Evolutionary conservation across 345 rosid genomes (phyloP), one percentile per base, ranked within the genome.

Genomic region (Mallotus nudiflorus): DNA sequence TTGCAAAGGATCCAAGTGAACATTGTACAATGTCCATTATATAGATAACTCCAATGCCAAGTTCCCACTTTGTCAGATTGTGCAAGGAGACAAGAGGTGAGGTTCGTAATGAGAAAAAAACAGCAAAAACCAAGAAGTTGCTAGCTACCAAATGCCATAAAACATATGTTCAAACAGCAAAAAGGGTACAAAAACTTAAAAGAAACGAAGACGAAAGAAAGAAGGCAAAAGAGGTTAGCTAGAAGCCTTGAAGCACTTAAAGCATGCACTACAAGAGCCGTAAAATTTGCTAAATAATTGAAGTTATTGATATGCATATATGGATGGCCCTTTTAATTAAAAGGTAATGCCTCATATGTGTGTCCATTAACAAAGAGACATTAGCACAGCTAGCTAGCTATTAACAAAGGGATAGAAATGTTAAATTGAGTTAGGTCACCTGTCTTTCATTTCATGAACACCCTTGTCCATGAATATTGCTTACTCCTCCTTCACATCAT

Each of bases 361-460:
- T 73, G 73, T 52, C 75, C 67, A 65, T 55, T 29, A 57, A 71
- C 70, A 62, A 27, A 19, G 60, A 35, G 68, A 69, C 78, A 69
- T 44, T 14, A 12, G 37, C 55, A 6, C 9, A n/a, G n/a, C n/a
- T n/a, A n/a, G n/a, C n/a, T n/a, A n/a, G n/a, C n/a, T n/a, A n/a
- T n/a, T 54, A 11, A 2, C 16, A 12, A n/a, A 19, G 40, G 15
- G 33, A 68, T 70, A 52, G 24, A 61, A 55, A 40, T 15, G 65
- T 45, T 27, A 27, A 48, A 58, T n/a, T 51, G 79, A 39, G 75
- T 65, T 80, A 70, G 80, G 83, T 76, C 57, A 19, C 53, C 48
- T 28, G 83, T 80, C 78, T 66, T 46, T 80, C 77, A 72, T 12
- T 24, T 58, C 46, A 65, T 33, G 19, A n/a, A n/a, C n/a, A n/a